These are phyloP conservation scores for Xylaria sp. DNA, from an alignment of 2,329 filamentous ascomycete genomes.

Conservation along the genomic window DNA sequence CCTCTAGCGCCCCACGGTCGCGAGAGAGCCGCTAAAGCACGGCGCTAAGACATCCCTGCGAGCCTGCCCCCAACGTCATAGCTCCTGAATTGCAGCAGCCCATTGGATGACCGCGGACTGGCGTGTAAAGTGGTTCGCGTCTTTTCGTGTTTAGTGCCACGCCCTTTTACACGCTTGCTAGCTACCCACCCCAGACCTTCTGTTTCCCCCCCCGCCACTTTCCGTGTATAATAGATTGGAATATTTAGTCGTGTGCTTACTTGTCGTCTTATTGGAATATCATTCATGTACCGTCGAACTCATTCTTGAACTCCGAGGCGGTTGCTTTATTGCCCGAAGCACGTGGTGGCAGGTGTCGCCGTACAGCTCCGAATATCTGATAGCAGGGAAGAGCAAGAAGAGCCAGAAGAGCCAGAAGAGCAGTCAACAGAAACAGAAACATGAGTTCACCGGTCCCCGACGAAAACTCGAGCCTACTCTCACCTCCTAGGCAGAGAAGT, in stretches of 20 bases:
- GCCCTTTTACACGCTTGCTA: constrained; percentile 15
- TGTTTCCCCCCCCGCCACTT: constrained; percentile 28
- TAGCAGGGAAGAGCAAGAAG: background rate
- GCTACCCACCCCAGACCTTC: constrained; percentile 9
- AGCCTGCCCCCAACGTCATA: constrained; percentile 14
- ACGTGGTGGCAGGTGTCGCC: background rate
- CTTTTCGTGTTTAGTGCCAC: constrained; percentile 28
- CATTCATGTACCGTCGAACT: background rate
- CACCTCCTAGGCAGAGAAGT: constrained; percentile 35
- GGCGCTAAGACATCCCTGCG: constrained; percentile 6
- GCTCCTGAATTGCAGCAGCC: background rate
- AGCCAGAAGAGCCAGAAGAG: background rate
- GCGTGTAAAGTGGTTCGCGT: constrained; percentile 33
- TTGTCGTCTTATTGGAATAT: background rate
- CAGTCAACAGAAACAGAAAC: constrained; percentile 7
- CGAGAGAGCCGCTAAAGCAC: constrained; percentile 8
- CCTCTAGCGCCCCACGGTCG: constrained; percentile 7
- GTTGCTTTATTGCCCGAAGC: background rate
- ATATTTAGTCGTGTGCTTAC: constrained; percentile 10
- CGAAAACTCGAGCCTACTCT: constrained; percentile 33
- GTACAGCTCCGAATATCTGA: background rate
- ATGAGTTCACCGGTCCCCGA: constrained; percentile 25
- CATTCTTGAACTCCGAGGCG: background rate
- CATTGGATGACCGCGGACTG: constrained; percentile 16
- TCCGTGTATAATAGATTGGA: constrained; percentile 19